Evolutionary conservation across 306 rosid species (phyloP), one percentile per base, ranked within the genome.

Genomic region (Malus sieversii): DNA sequence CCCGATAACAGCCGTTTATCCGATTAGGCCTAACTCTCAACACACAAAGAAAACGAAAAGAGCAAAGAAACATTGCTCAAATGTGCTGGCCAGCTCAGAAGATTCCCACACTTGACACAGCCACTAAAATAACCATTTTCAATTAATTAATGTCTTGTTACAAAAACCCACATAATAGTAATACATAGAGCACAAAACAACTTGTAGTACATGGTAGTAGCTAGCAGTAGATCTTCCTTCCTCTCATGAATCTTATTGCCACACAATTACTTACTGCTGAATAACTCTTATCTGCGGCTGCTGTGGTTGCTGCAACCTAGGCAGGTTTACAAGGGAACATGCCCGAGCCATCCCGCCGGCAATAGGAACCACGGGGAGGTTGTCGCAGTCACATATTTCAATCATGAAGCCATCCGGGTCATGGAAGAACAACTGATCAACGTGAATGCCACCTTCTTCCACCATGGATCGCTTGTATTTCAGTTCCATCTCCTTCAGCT

Each of bases 341-440:
- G 88, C 33, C 8, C 80, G 70, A 35, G 80, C 84, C 82, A 80
- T 61, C 72, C 74, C 88, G 2, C 84, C 84, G 1, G 77, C 86
- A 2, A 95, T 22, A 2, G 98, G 98, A 7, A 95, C 38, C 29
- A 95, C 93, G 0, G 98, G 98, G 10, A 95, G 89, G 68, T 83
- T 92, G 71, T 95, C 98, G 44, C 98, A 95, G 59, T 95, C 82
- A 80, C 98, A 95, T 30, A 95, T 95, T 81, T 95, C 98, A 59
- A 95, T 87, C 98, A 95, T 95, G 85, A 95, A 95, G 1, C 95
- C 98, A 81, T 95, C 97, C 10, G 98, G 98, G 63, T 95, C 98
- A 70, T 95, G 98, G 72, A 95, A 95, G 77, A 95, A 95, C 13
- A 95, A 40, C 32, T 95, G 98, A 52, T 90, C 90, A 10, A 95